Evolutionary conservation across 1,284 basidiomycete species (phyloP), one percentile per base, ranked within the genome.

Genomic region (Pascua sp.): DNA sequence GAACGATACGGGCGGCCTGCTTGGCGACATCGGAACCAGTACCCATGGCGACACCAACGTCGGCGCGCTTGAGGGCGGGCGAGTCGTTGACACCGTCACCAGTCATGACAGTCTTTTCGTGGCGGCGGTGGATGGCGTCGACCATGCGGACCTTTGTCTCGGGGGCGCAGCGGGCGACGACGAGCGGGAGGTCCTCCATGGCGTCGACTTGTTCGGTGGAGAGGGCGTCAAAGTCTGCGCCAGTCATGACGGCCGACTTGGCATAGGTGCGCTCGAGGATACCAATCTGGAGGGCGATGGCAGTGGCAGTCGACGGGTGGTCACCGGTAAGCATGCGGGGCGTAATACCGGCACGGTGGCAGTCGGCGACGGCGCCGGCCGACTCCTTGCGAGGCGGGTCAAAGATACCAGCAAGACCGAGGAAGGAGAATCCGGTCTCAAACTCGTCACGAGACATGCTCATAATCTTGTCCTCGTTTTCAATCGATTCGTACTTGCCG

Each of bases 11-110:
- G 15, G 83, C 80, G 8, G 80, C 79, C 56, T 80, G 79, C 68
- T 81, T 81, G 42, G 86, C 86, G 36, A 88, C 86, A 64, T 88
- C 86, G 8, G 82, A 83, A n/a, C 86, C 86, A 8, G 81, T 83
- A 41, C 86, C 86, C 86, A 89, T 88, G 11, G 83, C 86, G 61
- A 88, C 84, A 53, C 84, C 84, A 32, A 86, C 82, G 51, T 83
- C 83, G 18, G 84, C 83, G 39, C 80, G 78, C 66, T 82, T 82
- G 58, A 83, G 72, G 66, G 82, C 77, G 11, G 82, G 82, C 8
- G 80, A 79, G 66, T 84, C 83, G 68, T 87, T 87, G 59, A 88
- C 80, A 67, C 82, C 82, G 58, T 78, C 76, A 54, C 79, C 78
- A 13, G 79, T 80, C 78, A 80, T 80, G 53, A 77, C 73, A 8